These are phyloP conservation scores for Excoecaria agallocha DNA, from an alignment of 345 rosid species.

Conservation along the genomic window DNA sequence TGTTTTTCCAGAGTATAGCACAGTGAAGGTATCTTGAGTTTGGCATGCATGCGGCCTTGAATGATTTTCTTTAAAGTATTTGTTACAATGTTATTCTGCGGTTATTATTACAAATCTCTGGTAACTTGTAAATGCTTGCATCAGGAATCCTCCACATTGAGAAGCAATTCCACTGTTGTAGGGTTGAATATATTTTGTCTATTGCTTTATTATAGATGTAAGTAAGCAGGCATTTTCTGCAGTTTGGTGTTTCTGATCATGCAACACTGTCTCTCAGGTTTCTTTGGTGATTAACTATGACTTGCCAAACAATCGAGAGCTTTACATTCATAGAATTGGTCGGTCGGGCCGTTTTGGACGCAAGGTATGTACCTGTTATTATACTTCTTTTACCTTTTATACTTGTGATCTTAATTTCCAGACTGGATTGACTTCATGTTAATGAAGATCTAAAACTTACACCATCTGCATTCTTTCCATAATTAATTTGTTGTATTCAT, in stretches of 20 bases:
- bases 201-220: no score
- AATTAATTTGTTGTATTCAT: background rate
- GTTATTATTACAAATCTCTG: background rate
- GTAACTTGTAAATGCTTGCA: background rate
- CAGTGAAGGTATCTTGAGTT: background rate
- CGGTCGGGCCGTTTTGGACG: slow-evolving; percentile 99
- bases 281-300: slow-evolving; percentile 94
- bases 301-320: slow-evolving; percentile 97
- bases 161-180: background rate
- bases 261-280: slow-evolving; percentile 48
- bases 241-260: background rate
- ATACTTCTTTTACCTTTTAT: background rate
- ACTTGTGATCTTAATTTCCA: background rate
- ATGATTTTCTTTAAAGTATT: background rate
- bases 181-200: background rate
- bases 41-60: background rate
- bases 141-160: no score
- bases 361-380: slow-evolving; percentile 49
- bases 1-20: background rate
- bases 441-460: background rate
- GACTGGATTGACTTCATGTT: background rate
- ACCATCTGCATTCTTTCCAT: background rate
- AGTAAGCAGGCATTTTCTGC: background rate
- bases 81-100: no score
- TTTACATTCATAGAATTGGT: slow-evolving; percentile 94